These are phyloP conservation scores for Forsythia suspensa DNA, from an alignment of 257 asterid species.

Conservation along the genomic window DNA sequence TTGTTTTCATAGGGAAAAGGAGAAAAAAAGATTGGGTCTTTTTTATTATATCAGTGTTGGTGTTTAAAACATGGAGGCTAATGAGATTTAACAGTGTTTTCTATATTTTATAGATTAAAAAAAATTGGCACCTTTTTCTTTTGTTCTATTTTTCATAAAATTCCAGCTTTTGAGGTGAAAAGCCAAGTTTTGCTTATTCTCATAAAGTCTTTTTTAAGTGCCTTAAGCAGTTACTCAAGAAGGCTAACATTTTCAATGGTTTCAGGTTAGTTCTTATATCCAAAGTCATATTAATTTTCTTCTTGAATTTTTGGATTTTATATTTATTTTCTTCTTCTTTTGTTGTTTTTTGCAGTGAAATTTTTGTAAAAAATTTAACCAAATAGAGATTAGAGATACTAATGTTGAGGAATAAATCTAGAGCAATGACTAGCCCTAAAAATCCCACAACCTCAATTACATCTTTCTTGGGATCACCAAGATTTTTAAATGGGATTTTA, in stretches of 20 bases:
- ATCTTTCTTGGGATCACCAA: constrained; percentile 67
- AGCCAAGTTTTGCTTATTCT: constrained; percentile 31
- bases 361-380: background rate
- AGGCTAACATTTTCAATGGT: constrained; percentile 22
- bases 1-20: background rate
- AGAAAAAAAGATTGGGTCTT: constrained; percentile 31
- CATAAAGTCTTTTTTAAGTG: constrained; percentile 5
- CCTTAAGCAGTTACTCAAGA: constrained; percentile 32
- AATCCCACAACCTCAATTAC: constrained; percentile 50
- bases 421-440: constrained; percentile 53
- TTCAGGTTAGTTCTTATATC: constrained; percentile 35
- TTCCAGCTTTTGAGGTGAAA: constrained; percentile 21
- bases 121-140: background rate
- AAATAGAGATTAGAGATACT: constrained; percentile 9
- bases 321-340: background rate
- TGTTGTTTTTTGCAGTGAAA: constrained; percentile 29
- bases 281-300: background rate
- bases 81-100: constrained; percentile 47
- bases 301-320: background rate
- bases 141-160: constrained; percentile 14
- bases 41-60: constrained; percentile 14
- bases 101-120: constrained; percentile 12
- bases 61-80: constrained; percentile 44
- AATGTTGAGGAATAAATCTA: constrained; percentile 79
- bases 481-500: constrained; percentile 59